phyloP scores from a whole-genome alignment of 331 rosid species.

The Pyracantha coccinea region DNA sequence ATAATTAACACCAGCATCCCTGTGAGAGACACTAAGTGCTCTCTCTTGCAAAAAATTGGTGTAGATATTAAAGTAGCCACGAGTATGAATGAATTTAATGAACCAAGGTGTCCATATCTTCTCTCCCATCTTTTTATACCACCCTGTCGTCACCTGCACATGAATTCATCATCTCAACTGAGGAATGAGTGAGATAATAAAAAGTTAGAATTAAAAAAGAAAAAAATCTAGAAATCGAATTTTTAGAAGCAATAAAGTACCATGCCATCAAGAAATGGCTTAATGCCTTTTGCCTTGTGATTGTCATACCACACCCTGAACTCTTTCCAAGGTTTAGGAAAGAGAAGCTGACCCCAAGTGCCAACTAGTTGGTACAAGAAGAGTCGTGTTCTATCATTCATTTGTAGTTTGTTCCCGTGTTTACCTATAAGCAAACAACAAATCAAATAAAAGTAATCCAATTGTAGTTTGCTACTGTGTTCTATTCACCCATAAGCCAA shows the following conservation, averaged over 20 bases:
- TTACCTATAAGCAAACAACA: constrained; percentile 49
- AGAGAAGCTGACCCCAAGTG: constrained; percentile 98
- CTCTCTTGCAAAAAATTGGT: constrained; percentile 66
- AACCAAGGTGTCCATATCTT: constrained; percentile 99
- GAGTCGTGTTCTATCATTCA: constrained; percentile 50
- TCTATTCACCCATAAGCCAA: constrained; percentile 38
- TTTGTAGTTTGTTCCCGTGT: constrained; percentile 68
- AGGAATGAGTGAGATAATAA: background rate
- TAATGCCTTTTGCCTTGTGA: constrained; percentile 65
- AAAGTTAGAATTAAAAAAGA: background rate
- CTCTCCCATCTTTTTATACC: constrained; percentile 88
- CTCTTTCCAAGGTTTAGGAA: constrained; percentile 97
- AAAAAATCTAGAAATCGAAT: background rate
- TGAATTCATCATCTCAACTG: constrained; percentile 9
- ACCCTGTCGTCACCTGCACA: constrained; percentile 83
- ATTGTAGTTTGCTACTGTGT: constrained; percentile 63
- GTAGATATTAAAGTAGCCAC: constrained; percentile 72
- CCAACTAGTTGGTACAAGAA: constrained; percentile 89
- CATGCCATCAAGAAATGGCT: constrained; percentile 87
- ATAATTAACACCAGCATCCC: constrained; percentile 94
- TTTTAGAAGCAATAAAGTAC: constrained; percentile 18
- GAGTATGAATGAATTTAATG: constrained; percentile 79
- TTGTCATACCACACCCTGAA: constrained; percentile 90
- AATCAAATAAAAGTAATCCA: constrained; percentile 28
- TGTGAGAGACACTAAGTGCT: constrained; percentile 84